Evolutionary conservation across 2,329 filamentous ascomycete species (phyloP), one percentile per base, ranked within the genome.

Genomic region (Neofusicoccum parvum): DNA sequence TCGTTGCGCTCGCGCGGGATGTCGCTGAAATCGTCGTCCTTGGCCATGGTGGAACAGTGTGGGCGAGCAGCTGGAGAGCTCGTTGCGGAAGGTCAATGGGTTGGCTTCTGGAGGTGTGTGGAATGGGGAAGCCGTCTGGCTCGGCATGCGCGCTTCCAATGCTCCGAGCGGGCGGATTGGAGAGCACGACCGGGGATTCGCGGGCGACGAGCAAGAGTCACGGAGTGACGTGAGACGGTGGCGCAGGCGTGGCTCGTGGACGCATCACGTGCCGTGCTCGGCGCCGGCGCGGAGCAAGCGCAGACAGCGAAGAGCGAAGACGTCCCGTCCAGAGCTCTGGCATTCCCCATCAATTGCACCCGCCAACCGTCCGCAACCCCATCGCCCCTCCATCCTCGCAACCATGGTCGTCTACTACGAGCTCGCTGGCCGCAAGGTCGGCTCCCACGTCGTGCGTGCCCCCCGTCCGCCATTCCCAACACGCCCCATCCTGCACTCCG

Each of bases 361-460:
- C 43, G 46, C 58, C 32, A 56, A 62, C 34, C 50, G 14, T 23
- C 69, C 68, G 68, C 67, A 68, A 23, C 66, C 43, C 53, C 73
- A 73, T 69, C 66, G 62, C 67, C 58, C 53, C 63, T 63, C 54
- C 48, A 69, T 70, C 59, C 72, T 72, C 72, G 72, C 71, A 68
- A 78, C 71, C 59, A 85, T 85, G 83, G 83, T 85, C 74, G 79
- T 78, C 71, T 82, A 80, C 75, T 85, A 85, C 78, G 77, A 79
- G 65, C 77, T 85, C 71, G 72, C 78, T 69, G 82, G 82, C 77
- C 80, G 82, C 71, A 80, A 84, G 78, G 80, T 85, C 73, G 83
- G 82, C 76, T 84, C 82, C 68, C 83, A 85, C 76, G 74, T 82
- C 69, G 83, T 85, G 80, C 69, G 83, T 80, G 45, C 54, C 62